These are phyloP conservation scores for Scutellaria barbata DNA, from an alignment of 257 asterid genomes.

Conservation along the genomic window DNA sequence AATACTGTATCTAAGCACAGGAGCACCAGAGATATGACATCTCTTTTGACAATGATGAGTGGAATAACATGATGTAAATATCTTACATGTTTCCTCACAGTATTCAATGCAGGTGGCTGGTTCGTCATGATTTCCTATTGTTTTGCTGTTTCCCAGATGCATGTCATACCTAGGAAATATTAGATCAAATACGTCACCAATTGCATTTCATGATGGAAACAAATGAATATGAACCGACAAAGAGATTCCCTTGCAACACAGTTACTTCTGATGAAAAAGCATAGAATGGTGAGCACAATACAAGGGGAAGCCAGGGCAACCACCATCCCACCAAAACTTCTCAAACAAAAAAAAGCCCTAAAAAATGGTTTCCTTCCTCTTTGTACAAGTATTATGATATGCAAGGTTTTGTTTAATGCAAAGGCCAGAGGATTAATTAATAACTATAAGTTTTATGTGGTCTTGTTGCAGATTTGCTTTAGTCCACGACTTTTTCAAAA, in stretches of 20 bases:
- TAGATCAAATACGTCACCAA: constrained; percentile 32
- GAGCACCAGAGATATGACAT: constrained; percentile 10
- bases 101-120: constrained; percentile 78
- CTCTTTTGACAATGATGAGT: constrained; percentile 11
- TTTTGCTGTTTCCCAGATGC: constrained; percentile 54
- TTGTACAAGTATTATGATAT: background rate
- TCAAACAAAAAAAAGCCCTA: background rate
- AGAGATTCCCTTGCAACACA: background rate
- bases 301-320: background rate
- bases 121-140: constrained; percentile 74
- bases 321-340: background rate
- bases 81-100: constrained; percentile 74
- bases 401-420: background rate
- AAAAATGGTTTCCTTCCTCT: background rate
- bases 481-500: background rate
- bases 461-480: background rate
- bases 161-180: constrained; percentile 69
- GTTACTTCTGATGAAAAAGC: background rate
- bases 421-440: background rate
- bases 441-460: background rate
- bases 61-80: constrained; percentile 26
- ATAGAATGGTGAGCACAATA: background rate
- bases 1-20: background rate
- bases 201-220: constrained; percentile 25
- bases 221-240: constrained; percentile 26